phyloP scores from a whole-genome alignment of 768 basidiomycete genomes.

The Russula foetens region DNA sequence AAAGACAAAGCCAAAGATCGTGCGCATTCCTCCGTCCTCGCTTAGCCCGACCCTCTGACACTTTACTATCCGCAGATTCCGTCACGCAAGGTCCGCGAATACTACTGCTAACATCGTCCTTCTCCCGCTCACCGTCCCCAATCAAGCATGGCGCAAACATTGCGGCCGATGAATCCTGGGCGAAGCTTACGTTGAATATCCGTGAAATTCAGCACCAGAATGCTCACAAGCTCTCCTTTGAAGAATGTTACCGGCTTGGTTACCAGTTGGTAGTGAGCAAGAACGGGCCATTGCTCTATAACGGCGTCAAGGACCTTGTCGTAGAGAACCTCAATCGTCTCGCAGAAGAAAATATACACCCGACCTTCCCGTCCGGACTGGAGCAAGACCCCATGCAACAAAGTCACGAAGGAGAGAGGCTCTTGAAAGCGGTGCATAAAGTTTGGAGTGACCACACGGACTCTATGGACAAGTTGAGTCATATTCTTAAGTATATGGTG shows the following conservation, averaged over 20 bases:
- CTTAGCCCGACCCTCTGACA: conserved; percentile 17
- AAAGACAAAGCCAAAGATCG: conserved; percentile 34
- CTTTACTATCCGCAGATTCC: conserved; percentile 31
- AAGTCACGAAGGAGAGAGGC: conserved; percentile 74
- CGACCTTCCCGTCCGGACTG: conserved; percentile 72
- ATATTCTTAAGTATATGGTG: conserved; percentile 96
- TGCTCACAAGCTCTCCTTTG: conserved; percentile 79
- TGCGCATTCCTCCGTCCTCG: conserved; percentile 28
- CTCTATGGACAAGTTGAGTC: conserved; percentile 81
- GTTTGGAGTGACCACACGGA: conserved; percentile 94
- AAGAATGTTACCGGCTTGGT: conserved; percentile 90
- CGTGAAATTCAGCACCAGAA: conserved; percentile 93
- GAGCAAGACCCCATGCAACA: conserved; percentile 62
- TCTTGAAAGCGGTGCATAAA: conserved; percentile 72
- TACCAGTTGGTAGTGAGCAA: conserved; percentile 92
- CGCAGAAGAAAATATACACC: conserved; percentile 66
- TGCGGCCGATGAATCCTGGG: conserved; percentile 80
- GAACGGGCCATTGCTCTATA: conserved; percentile 78
- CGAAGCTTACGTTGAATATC: conserved; percentile 74
- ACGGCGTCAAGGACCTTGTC: conserved; percentile 73
- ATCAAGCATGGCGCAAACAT: conserved; percentile 63
- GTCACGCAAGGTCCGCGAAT: conserved; percentile 35
- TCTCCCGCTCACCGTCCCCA: neutral
- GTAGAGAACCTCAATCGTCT: conserved; percentile 76
- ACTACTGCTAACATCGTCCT: neutral